Evolutionary conservation across 306 rosid species (phyloP).

Genomic region (Senna tora): DNA sequence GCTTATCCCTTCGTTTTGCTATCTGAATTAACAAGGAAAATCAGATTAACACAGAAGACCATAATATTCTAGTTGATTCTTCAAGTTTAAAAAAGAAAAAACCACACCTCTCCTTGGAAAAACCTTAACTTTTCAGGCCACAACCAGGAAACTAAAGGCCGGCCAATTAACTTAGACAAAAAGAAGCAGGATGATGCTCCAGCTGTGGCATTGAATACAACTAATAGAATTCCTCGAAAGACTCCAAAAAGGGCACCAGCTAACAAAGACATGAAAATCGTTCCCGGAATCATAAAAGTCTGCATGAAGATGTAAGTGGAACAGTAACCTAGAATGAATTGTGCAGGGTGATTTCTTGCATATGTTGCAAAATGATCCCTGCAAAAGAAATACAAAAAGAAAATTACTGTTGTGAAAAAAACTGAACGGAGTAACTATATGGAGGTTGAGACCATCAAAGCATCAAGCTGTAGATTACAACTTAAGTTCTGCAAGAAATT

Average conservation of each 20-base stretch:
- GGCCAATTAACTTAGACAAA: constrained; percentile 88
- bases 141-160: constrained; percentile 86
- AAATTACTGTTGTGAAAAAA: too few relatives aligned
- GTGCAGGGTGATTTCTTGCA: constrained; percentile 67
- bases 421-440: not conserved
- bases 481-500: not conserved
- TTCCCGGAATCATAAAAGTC: constrained; percentile 98
- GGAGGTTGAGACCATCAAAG: not conserved
- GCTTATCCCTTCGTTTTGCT: constrained; percentile 86
- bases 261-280: constrained; percentile 94
- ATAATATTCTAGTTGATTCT: constrained; percentile 6
- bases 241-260: constrained; percentile 98
- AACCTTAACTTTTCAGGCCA: constrained; percentile 90
- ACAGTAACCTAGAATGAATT: constrained; percentile 88
- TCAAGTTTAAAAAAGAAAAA: not conserved
- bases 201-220: constrained; percentile 89
- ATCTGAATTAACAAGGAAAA: constrained; percentile 53
- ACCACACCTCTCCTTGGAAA: constrained; percentile 90
- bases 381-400: constrained; percentile 19
- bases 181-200: constrained; percentile 91
- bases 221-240: constrained; percentile 71
- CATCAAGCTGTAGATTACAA: not conserved
- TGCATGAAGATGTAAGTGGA: constrained; percentile 98
- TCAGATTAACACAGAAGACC: constrained; percentile 20
- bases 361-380: constrained; percentile 73